These are phyloP conservation scores for Thymus mandschuricus DNA, from an alignment of 257 asterid genomes.

Conservation along the genomic window DNA sequence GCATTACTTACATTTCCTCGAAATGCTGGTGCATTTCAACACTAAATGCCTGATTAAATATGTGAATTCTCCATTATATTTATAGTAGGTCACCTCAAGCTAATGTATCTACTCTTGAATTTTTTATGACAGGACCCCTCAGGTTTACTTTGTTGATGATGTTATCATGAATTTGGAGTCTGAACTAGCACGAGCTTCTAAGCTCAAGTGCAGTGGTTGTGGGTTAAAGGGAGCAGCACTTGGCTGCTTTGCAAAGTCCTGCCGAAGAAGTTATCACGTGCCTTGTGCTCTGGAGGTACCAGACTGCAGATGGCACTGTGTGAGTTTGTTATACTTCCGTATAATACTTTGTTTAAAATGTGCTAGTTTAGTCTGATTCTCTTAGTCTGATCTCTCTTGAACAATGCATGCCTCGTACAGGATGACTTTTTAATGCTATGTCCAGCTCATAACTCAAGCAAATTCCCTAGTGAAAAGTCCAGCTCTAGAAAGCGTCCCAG, in stretches of 20 bases:
- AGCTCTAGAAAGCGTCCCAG: conserved; percentile 40
- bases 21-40: conserved; percentile 1
- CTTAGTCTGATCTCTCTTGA: conserved; percentile 18
- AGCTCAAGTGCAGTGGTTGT: conserved; percentile 89
- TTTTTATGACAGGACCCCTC: conserved; percentile 72
- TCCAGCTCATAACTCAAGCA: conserved; percentile 66
- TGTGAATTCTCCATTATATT: background rate
- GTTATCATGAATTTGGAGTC: conserved; percentile 71
- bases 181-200: conserved; percentile 83
- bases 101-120: conserved; percentile 14
- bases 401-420: conserved; percentile 44
- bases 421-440: conserved; percentile 74
- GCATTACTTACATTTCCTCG: conserved; percentile 3
- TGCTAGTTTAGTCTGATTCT: conserved; percentile 8
- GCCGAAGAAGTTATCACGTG: conserved; percentile 83
- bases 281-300: conserved; percentile 76
- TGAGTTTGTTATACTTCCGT: conserved; percentile 38
- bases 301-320: conserved; percentile 91
- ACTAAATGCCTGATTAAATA: conserved; percentile 9
- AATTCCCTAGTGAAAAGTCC: conserved; percentile 75
- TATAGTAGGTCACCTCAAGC: conserved; percentile 8
- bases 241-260: conserved; percentile 84
- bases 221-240: conserved; percentile 95
- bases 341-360: conserved; percentile 6
- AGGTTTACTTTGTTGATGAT: conserved; percentile 71